A percentile compares a stretch with the other conserved stretches of the same genome.
These are phyloP conservation scores for Tetracladium maxilliforme DNA, from an alignment of 2,329 filamentous ascomycete species.

Conservation along the genomic window DNA sequence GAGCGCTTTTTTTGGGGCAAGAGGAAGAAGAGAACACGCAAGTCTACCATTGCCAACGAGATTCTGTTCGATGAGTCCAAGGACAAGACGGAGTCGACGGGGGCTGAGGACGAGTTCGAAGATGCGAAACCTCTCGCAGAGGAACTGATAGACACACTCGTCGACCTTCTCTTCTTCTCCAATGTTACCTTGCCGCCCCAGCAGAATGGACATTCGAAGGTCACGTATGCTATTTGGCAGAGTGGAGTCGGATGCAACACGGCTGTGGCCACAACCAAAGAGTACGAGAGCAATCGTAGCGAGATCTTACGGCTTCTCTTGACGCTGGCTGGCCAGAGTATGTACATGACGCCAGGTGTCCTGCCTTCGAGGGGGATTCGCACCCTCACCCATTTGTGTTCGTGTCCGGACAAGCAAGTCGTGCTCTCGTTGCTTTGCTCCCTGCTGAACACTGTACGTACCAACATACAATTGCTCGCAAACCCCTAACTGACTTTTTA, in stretches of 20 bases:
- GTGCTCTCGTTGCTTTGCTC: constrained; percentile 87
- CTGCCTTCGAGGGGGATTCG: constrained; percentile 73
- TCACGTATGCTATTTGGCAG: constrained; percentile 93
- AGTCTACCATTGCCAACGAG: constrained; percentile 51
- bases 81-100: constrained; percentile 25
- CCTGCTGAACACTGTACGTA: constrained; percentile 73
- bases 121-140: constrained; percentile 79
- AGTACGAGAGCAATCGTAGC: constrained; percentile 83
- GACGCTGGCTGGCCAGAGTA: constrained; percentile 75
- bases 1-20: constrained; percentile 84
- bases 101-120: constrained; percentile 51
- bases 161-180: constrained; percentile 83
- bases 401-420: constrained; percentile 78
- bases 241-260: constrained; percentile 94
- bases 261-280: constrained; percentile 73
- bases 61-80: constrained; percentile 72
- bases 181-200: constrained; percentile 74
- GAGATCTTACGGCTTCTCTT: constrained; percentile 80
- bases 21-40: constrained; percentile 53
- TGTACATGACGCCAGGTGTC: constrained; percentile 74
- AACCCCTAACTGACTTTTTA: constrained; percentile 5
- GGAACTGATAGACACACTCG: constrained; percentile 78
- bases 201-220: constrained; percentile 58
- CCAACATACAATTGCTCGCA: constrained; percentile 1
- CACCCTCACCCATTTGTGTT: constrained; percentile 78